Percentiles rank a stretch among this genome's conserved stretches.
These are phyloP conservation scores for Hyaloscypha variabilis DNA, from an alignment of 495 filamentous ascomycete species.

Conservation along the genomic window DNA sequence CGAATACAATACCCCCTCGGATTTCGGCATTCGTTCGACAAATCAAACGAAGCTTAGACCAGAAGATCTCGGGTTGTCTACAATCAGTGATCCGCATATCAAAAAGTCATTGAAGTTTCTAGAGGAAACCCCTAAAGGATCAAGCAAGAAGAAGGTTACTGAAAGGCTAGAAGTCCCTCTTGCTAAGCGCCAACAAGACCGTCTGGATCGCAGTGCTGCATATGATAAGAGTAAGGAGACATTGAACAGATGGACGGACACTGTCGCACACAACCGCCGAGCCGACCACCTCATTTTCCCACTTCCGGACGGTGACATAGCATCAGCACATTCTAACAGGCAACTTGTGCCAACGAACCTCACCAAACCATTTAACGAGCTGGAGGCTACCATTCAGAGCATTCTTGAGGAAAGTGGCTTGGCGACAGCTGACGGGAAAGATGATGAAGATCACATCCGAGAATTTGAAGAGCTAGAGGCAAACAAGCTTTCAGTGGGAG, in stretches of 20 bases:
- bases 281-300: constrained; percentile 95
- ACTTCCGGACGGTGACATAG: constrained; percentile 67
- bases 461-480: constrained; percentile 71
- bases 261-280: constrained; percentile 88
- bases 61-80: constrained; percentile 70
- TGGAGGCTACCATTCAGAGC: constrained; percentile 80
- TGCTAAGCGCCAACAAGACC: constrained; percentile 87
- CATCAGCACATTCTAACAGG: constrained; percentile 48
- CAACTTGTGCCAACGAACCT: constrained; percentile 58
- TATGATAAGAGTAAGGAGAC: constrained; percentile 92
- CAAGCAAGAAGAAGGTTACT: constrained; percentile 48
- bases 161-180: constrained; percentile 76
- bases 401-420: constrained; percentile 91
- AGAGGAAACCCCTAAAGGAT: constrained; percentile 43
- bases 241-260: constrained; percentile 87
- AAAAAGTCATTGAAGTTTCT: constrained; percentile 79
- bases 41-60: constrained; percentile 75
- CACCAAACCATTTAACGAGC: constrained; percentile 68
- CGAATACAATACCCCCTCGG: constrained; percentile 57
- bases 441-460: constrained; percentile 64
- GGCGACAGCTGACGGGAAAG: constrained; percentile 56
- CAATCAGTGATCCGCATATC: constrained; percentile 72
- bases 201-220: constrained; percentile 79
- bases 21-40: constrained; percentile 58
- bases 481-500: constrained; percentile 66